Percentiles rank a stretch among this genome's conserved stretches.
Conservation (phyloP, 1,284 basidiomycete genomes). For the Ustilago shanxiensis region DNA sequence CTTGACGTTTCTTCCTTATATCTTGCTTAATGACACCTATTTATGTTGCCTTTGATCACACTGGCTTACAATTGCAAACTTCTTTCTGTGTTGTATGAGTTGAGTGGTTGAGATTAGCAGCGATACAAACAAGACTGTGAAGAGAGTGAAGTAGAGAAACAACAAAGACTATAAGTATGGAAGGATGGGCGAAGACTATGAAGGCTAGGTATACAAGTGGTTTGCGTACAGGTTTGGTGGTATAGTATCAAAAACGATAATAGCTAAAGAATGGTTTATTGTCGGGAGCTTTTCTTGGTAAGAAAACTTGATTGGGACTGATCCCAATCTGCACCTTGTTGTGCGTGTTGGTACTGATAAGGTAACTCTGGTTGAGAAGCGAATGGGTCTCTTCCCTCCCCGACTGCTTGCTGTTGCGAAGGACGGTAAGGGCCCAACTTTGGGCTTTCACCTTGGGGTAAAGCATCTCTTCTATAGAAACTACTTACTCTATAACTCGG, state of each 20-base stretch:
- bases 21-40: neutral
- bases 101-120: too few relatives aligned
- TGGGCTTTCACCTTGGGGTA: neutral
- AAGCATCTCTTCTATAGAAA: neutral
- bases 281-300: conserved; percentile 10
- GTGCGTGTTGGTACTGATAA: neutral
- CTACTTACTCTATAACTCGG: neutral
- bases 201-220: neutral
- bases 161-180: too few relatives aligned
- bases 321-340: neutral
- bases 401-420: conserved; percentile 1
- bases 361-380: conserved; percentile 14
- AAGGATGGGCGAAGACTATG: neutral
- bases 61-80: neutral
- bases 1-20: neutral
- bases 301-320: conserved; percentile 18
- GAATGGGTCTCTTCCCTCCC: conserved; percentile 15
- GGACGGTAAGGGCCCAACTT: neutral
- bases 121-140: too few relatives aligned
- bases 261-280: neutral
- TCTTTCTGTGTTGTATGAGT: neutral
- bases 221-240: neutral
- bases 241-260: neutral
- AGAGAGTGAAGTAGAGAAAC: too few relatives aligned
- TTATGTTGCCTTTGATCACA: too few relatives aligned